Evolutionary conservation across 176 grass and related monocot species (phyloP), one percentile per base, ranked within the genome.

Genomic region (Zea luxurians): DNA sequence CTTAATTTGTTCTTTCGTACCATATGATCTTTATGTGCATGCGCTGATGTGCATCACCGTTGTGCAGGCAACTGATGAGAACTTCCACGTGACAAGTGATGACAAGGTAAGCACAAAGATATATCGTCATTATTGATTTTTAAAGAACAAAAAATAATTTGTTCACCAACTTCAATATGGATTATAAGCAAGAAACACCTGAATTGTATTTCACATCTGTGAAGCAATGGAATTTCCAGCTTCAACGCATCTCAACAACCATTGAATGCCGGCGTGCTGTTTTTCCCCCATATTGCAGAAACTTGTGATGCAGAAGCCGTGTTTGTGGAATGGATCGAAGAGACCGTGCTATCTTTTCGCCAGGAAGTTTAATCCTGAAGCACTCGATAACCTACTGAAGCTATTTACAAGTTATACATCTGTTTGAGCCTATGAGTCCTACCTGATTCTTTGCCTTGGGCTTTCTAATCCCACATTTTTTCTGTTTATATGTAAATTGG

Each of bases 271-370:
- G 27, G 59, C 54, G 13, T 78, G 47, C 18, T 70, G 4, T 73
- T 58, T 70, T 69, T 7, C 4, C 72, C 35, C 20, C 37, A 27
- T 60, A 36, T 79, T 79, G 70, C 83, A 99, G 96, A 99, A 95
- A 91, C 8, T 89, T 46, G 5, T 85, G 34, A 90, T 83, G 37
- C 69, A 64, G 78, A 85, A 77, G 45, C 85, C 96, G 12, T 99
- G 96, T 78, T 86, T 95, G 55, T 95, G 96, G 96, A 99, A 97
- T 49, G 91, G 95, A 77, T 88, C 85, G 18, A 97, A 92, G 87
- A 92, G 91, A 81, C 91, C 95, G 37, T 97, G 95, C 78, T 97
- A 97, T 54, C 89, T 97, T 75, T 97, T 97, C 74, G 91, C 95
- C 20, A 89, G 95, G 66, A 97, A 97, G 74, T 97, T 97, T 57